Evolutionary conservation across 805 yeast species (phyloP).

Genomic region (Spathaspora passalidarum): DNA sequence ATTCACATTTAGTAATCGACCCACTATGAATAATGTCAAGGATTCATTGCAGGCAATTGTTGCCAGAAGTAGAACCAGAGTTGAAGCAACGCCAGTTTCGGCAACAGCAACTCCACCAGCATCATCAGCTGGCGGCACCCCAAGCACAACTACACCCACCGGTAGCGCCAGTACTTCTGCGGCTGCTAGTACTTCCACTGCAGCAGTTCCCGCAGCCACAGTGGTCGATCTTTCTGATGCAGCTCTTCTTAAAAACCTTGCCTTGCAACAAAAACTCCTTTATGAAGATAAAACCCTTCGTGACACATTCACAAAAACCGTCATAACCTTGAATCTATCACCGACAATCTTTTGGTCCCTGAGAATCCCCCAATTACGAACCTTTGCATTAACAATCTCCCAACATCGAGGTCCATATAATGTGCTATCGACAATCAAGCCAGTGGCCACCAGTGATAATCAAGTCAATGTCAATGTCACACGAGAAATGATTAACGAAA

Average conservation of each 20-base stretch:
- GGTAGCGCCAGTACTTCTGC: slow-evolving; percentile 12
- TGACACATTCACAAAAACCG: slow-evolving; percentile 82
- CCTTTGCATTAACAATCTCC: slow-evolving; percentile 78
- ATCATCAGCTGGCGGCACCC: slow-evolving; percentile 13
- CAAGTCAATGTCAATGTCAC: slow-evolving; percentile 92
- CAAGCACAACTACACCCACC: neutral
- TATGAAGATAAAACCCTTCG: slow-evolving; percentile 66
- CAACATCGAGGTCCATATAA: slow-evolving; percentile 93
- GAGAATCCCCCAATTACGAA: slow-evolving; percentile 72
- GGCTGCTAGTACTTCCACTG: slow-evolving; percentile 12
- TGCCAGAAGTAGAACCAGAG: slow-evolving; percentile 59
- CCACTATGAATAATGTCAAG: slow-evolving; percentile 73
- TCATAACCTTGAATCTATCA: slow-evolving; percentile 70
- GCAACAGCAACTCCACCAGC: slow-evolving; percentile 8
- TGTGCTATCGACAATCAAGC: slow-evolving; percentile 88
- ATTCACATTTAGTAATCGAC: slow-evolving; percentile 67
- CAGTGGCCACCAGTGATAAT: slow-evolving; percentile 89
- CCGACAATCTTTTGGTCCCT: slow-evolving; percentile 87
- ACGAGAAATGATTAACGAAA: slow-evolving; percentile 82
- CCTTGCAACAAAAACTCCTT: slow-evolving; percentile 74
- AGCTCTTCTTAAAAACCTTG: slow-evolving; percentile 64
- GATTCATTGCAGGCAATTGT: slow-evolving; percentile 64
- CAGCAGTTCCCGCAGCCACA: slow-evolving; percentile 8
- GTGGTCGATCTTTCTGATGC: slow-evolving; percentile 25
- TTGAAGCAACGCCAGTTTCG: slow-evolving; percentile 29